Percentiles rank a stretch among this genome's conserved stretches.
phyloP scores from a whole-genome alignment of 371 early-diverging fungal species.

The Syncephalastrum contaminatum region DNA sequence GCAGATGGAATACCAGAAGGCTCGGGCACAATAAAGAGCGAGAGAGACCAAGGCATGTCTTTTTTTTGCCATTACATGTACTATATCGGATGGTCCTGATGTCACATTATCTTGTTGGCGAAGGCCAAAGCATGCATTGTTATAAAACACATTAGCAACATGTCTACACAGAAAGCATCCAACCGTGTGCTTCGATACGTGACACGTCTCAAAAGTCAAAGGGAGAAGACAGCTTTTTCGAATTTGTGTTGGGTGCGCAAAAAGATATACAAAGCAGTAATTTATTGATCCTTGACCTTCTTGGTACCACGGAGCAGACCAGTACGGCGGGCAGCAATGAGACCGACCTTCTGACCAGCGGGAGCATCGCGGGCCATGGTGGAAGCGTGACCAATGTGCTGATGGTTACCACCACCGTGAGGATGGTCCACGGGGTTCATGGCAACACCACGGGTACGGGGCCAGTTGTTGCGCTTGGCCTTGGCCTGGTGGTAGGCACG shows the following conservation, averaged over 20 bases:
- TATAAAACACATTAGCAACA: too few species aligned
- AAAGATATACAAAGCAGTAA: conserved; percentile 5
- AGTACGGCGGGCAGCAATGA: conserved; percentile 94
- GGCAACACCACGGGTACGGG: conserved; percentile 99
- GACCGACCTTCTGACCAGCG: conserved; percentile 99
- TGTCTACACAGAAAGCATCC: too few species aligned
- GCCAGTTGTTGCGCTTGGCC: conserved; percentile 99
- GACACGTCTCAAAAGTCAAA: background rate
- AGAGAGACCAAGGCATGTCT: too few species aligned
- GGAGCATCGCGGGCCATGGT: conserved; percentile 96
- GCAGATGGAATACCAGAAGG: conserved; percentile 25
- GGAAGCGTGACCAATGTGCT: conserved; percentile 99
- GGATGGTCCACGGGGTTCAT: conserved; percentile 98
- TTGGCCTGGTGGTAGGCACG: conserved; percentile 98
- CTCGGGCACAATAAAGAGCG: conserved; percentile 1
- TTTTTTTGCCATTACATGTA: too few species aligned
- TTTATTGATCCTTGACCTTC: conserved; percentile 64
- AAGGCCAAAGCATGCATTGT: too few species aligned
- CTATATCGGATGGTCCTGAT: too few species aligned
- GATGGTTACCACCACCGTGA: conserved; percentile 86
- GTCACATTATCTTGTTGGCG: too few species aligned
- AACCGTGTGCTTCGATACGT: too few species aligned
- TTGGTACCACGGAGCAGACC: conserved; percentile 96
- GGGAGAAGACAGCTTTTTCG: background rate
- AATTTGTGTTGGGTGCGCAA: background rate